phyloP scores from a whole-genome alignment of 1,284 basidiomycete species.

The Malassezia globosa region DNA sequence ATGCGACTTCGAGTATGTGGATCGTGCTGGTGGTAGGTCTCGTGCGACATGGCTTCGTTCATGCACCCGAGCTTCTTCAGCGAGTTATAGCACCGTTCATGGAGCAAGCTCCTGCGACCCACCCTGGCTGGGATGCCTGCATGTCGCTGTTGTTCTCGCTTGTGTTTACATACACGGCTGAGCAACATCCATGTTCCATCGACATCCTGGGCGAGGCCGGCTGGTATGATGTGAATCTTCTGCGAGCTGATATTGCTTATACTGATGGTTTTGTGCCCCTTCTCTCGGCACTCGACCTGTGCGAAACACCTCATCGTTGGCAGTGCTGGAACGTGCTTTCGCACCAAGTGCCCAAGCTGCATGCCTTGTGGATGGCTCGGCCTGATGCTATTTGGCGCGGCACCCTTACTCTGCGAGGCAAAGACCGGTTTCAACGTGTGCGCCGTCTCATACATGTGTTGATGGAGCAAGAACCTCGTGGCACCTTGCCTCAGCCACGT shows the following conservation, averaged over 20 bases:
- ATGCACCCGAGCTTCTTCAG: slow-evolving; percentile 3
- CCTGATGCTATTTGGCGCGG: slow-evolving; percentile 5
- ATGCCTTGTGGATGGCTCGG: slow-evolving; percentile 2
- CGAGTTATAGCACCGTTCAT: slow-evolving; percentile 4
- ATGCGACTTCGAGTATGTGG: slow-evolving; percentile 2
- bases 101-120: not conserved
- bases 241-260: not conserved
- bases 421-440: not conserved
- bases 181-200: not conserved
- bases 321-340: not conserved
- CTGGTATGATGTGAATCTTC: slow-evolving; percentile 7
- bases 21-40: slow-evolving; percentile 2
- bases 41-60: slow-evolving; percentile 4
- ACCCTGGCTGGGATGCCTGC: not conserved
- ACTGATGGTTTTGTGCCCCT: slow-evolving; percentile 6
- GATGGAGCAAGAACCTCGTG: not conserved
- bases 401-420: not conserved
- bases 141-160: slow-evolving; percentile 4
- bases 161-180: not conserved
- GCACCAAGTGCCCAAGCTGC: not conserved
- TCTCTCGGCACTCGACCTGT: slow-evolving; percentile 1
- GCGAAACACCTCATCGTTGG: not conserved
- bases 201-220: not conserved
- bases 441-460: not conserved
- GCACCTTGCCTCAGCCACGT: not conserved